phyloP scores from a whole-genome alignment of 495 filamentous ascomycete species.

The Apodospora peruviana region DNA sequence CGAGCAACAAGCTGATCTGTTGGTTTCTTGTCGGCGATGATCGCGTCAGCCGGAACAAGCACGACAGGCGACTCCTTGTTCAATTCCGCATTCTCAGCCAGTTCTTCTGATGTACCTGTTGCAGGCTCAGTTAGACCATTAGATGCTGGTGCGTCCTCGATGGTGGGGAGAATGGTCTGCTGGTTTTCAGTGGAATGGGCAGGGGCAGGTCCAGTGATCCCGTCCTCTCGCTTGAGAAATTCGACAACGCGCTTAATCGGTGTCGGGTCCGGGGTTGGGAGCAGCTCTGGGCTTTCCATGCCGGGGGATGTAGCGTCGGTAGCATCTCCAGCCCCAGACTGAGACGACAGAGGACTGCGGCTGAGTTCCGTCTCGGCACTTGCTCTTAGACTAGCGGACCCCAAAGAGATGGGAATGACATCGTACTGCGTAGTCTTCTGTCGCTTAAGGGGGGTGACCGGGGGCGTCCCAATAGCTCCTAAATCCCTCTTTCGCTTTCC shows the following conservation, averaged over 20 bases:
- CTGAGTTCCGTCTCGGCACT: constrained; percentile 15
- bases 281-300: constrained; percentile 26
- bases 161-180: constrained; percentile 11
- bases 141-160: neutral
- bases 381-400: constrained; percentile 10
- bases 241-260: constrained; percentile 23
- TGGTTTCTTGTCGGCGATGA: too few relatives aligned
- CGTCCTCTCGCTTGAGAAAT: constrained; percentile 26
- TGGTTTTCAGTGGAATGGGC: constrained; percentile 7
- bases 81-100: neutral
- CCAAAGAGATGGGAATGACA: constrained; percentile 18
- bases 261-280: constrained; percentile 33
- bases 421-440: constrained; percentile 32
- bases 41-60: neutral
- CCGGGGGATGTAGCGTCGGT: constrained; percentile 40
- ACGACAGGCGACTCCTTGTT: neutral
- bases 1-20: neutral
- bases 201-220: too few relatives aligned
- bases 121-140: neutral
- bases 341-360: constrained; percentile 19
- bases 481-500: constrained; percentile 28
- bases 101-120: neutral
- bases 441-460: constrained; percentile 40
- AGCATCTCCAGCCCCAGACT: constrained; percentile 18
- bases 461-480: constrained; percentile 35